A percentile compares a stretch with the other conserved stretches of the same genome.
Evolutionary conservation across 805 yeast species (phyloP).

Genomic region (Saccharomycopsis fermentans): DNA sequence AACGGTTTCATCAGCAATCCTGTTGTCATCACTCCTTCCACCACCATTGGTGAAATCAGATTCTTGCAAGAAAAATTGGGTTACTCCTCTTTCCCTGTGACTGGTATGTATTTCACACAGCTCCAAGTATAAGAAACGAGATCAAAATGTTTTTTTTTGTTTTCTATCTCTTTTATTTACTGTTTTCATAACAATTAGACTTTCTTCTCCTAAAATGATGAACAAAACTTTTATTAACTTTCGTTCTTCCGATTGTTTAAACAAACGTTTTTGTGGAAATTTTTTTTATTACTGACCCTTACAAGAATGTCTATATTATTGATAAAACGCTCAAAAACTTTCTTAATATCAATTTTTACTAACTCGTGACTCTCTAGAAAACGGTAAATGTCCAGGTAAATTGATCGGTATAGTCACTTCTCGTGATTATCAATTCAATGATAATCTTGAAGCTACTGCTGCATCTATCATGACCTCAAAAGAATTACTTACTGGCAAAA

Average conservation of each 20-base stretch:
- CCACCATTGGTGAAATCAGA: constrained; percentile 75
- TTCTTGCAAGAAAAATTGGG: constrained; percentile 63
- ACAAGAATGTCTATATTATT: background rate
- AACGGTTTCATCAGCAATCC: constrained; percentile 97
- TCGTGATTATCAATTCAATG: constrained; percentile 94
- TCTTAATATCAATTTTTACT: constrained; percentile 14
- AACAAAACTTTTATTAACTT: constrained; percentile 62
- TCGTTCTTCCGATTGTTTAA: constrained; percentile 97
- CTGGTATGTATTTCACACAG: constrained; percentile 93
- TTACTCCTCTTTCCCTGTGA: constrained; percentile 97
- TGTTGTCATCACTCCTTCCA: constrained; percentile 65
- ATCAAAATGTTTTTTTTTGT: too few species aligned
- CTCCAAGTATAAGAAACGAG: background rate
- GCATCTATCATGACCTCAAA: constrained; percentile 74
- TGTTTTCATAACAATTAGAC: background rate
- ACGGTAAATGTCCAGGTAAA: constrained; percentile 80
- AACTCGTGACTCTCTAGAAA: constrained; percentile 39
- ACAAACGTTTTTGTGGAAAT: constrained; percentile 96
- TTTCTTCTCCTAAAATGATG: constrained; percentile 36
- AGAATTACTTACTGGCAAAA: constrained; percentile 71
- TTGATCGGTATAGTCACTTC: constrained; percentile 92
- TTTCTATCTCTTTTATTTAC: background rate
- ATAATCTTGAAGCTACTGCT: constrained; percentile 51
- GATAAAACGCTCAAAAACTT: too few species aligned
- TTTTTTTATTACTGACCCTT: constrained; percentile 19